Percentiles rank a stretch among this genome's conserved stretches.
Evolutionary conservation across 768 basidiomycete species (phyloP).

Genomic region (Harrya chromipes): DNA sequence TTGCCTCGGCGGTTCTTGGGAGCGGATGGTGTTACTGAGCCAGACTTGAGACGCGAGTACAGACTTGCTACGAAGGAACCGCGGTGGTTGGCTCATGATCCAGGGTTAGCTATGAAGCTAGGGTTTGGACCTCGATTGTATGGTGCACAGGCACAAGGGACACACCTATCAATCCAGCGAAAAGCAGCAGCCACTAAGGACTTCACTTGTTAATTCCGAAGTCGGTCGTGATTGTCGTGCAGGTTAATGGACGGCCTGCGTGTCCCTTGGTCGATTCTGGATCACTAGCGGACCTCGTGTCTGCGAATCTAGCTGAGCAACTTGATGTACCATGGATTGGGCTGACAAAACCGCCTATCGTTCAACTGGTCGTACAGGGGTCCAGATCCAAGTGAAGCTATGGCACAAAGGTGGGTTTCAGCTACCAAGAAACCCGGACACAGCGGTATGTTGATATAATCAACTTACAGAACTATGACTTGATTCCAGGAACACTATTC

Average conservation of each 20-base stretch:
- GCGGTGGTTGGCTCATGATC: no score
- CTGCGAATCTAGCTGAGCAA: slow-evolving; percentile 26
- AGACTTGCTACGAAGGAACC: no score
- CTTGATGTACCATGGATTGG: slow-evolving; percentile 4
- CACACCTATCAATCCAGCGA: no score
- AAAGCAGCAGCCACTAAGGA: no score
- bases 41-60: no score
- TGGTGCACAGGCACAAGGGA: no score
- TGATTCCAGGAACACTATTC: slow-evolving; percentile 40
- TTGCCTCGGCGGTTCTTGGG: no score
- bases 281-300: slow-evolving; percentile 33
- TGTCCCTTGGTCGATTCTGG: slow-evolving; percentile 26
- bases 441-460: slow-evolving; percentile 35
- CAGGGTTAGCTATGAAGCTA: no score
- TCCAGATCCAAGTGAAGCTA: slow-evolving; percentile 27
- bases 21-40: no score
- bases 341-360: slow-evolving; percentile 23
- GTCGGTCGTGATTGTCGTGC: slow-evolving; percentile 4
- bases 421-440: slow-evolving; percentile 15
- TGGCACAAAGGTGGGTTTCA: slow-evolving; percentile 2
- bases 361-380: slow-evolving; percentile 32
- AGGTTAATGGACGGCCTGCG: slow-evolving; percentile 18
- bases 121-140: no score
- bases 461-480: slow-evolving; percentile 39
- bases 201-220: neutral